Base-by-base conservation (phyloP, 306 rosid species). In the Abrus precatorius region DNA sequence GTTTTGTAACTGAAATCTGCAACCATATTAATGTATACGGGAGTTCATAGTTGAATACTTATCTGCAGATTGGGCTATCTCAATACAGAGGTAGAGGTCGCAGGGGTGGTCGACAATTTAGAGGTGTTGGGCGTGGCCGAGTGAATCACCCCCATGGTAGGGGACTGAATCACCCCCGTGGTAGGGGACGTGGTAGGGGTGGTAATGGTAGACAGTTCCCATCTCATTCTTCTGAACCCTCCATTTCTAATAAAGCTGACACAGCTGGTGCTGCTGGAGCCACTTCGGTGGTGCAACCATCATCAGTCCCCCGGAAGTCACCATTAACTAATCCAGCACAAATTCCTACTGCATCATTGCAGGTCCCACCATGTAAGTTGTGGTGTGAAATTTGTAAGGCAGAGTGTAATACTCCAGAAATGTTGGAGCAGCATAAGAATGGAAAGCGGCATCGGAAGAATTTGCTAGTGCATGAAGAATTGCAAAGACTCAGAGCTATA, bases 381-480 rank as follows among this genome's bases (percentile, higher is more conserved):
- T 89, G 91, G 90, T 91, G 96, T 87, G 97, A 89, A 79, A 86
- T 91, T 81, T 91, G 97, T 75, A 81, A 87, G 87, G 93, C 88
- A 69, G 90, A 87, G 85, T 91, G 97, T 85, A 91, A 89, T 85
- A 83, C 92, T 77, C 80, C 47, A 27, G 91, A 91, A 82, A 86
- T 90, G 75, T 69, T 91, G 68, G 97, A 89, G 90, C 87, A 84
- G 80, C 97, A 91, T 83, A 89, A 83, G 75, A 91, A 88, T 50
- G 97, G 97, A 71, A 91, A 91, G 91, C 83, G 88, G 45, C 97
- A 91, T 69, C 85, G 80, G 82, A 91, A 89, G 86, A 88, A 86
- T 80, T 59, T 88, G 86, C 82, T 61, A 81, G 84, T 80, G 29
- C 85, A 82, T 56, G 97, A 89, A 87, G 90, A 86, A 81, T 82